phyloP scores from a whole-genome alignment of 2,329 filamentous ascomycete genomes.

The Bipolaris sorokiniana region DNA sequence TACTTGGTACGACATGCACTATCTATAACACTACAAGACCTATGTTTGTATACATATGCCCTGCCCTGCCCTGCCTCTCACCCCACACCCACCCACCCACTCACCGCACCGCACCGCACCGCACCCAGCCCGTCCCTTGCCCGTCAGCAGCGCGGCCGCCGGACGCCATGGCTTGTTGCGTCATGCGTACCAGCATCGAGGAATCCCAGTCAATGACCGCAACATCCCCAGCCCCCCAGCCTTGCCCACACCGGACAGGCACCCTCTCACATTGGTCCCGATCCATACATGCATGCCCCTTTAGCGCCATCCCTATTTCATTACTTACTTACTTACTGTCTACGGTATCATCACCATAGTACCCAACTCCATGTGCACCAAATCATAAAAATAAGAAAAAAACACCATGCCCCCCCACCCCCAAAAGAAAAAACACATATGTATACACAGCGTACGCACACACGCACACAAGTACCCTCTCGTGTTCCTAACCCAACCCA shows the following conservation, averaged over 20 bases:
- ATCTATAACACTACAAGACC: too few species aligned
- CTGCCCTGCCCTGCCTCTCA: background rate
- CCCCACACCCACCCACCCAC: background rate
- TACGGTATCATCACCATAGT: background rate
- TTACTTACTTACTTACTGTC: too few species aligned
- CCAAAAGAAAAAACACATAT: too few species aligned
- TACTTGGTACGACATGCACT: too few species aligned
- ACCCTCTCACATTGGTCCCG: conserved; percentile 10
- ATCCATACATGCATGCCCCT: background rate
- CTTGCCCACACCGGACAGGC: background rate
- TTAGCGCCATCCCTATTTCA: too few species aligned
- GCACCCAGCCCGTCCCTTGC: background rate
- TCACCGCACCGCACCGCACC: background rate
- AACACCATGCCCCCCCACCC: background rate
- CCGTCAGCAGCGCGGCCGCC: background rate
- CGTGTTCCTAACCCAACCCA: background rate
- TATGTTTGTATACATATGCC: background rate
- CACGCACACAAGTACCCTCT: background rate
- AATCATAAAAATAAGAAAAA: background rate
- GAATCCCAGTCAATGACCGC: conserved; percentile 4
- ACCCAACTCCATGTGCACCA: background rate
- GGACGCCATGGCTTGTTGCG: conserved; percentile 14
- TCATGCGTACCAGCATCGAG: conserved; percentile 20
- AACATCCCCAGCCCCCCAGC: conserved; percentile 9
- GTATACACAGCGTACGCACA: too few species aligned